phyloP scores from a whole-genome alignment of 139 green algal genomes.

The Chloropicon primus region DNA sequence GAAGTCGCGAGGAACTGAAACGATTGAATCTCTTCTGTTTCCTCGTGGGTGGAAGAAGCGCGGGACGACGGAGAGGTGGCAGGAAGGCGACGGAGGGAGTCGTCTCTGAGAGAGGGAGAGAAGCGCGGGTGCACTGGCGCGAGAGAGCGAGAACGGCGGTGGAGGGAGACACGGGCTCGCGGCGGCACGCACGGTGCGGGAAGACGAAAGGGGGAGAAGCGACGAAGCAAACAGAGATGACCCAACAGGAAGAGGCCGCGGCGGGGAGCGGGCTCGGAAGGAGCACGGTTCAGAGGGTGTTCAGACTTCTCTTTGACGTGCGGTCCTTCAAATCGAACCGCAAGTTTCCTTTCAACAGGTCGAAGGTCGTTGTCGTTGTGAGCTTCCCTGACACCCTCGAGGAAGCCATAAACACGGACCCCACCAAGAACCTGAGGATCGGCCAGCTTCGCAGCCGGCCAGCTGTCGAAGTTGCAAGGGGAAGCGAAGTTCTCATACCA shows the following conservation, averaged over 20 bases:
- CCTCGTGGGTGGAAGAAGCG: no score
- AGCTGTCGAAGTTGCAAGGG: conserved; percentile 26
- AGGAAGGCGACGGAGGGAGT: no score
- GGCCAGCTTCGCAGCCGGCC: conserved; percentile 22
- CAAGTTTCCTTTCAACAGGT: not conserved
- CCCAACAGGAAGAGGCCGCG: not conserved
- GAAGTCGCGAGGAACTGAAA: no score
- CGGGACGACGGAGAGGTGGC: no score
- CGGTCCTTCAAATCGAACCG: not conserved
- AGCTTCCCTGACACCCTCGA: not conserved
- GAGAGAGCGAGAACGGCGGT: no score
- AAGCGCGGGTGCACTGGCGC: no score
- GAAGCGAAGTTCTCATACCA: conserved; percentile 26
- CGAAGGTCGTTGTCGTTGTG: not conserved
- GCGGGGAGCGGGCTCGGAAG: not conserved
- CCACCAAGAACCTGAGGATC: not conserved
- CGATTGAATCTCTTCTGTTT: no score
- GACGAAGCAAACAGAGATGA: not conserved
- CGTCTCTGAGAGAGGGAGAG: no score
- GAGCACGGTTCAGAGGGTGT: not conserved
- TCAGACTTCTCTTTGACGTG: not conserved
- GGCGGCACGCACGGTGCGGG: no score
- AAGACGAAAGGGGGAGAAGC: no score
- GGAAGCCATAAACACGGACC: not conserved
- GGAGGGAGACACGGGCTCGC: no score